phyloP scores from a whole-genome alignment of 2,329 filamentous ascomycete genomes.

The Echinosphaeria canescens region DNA sequence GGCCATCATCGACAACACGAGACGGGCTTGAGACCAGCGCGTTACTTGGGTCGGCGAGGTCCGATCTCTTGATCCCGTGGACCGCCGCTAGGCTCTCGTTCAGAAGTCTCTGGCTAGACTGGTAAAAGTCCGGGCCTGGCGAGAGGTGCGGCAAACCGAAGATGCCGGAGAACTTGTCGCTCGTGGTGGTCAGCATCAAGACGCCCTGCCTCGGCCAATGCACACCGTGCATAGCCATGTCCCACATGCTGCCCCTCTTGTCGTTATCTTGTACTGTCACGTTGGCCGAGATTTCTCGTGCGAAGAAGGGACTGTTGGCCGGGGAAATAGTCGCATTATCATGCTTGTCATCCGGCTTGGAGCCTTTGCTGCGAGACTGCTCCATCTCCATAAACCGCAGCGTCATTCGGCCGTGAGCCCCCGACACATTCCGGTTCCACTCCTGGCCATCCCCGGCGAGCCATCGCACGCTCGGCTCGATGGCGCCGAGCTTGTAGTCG shows the following conservation, averaged over 20 bases:
- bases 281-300: conserved; percentile 47
- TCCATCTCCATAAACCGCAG: conserved; percentile 26
- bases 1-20: no score
- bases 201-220: conserved; percentile 70
- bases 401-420: conserved; percentile 43
- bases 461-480: conserved; percentile 46
- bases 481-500: conserved; percentile 40
- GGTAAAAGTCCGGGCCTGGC: conserved; percentile 31
- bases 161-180: conserved; percentile 84
- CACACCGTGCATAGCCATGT: conserved; percentile 61
- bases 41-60: conserved; percentile 34
- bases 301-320: conserved; percentile 26
- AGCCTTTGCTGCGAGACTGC: conserved; percentile 1
- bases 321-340: no score
- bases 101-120: conserved; percentile 39
- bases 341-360: no score
- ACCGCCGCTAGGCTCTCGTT: conserved; percentile 49
- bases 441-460: conserved; percentile 24
- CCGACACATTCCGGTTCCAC: conserved; percentile 69
- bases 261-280: conserved; percentile 52
- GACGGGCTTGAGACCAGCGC: conserved; percentile 57
- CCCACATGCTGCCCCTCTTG: conserved; percentile 52
- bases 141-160: conserved; percentile 75
- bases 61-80: conserved; percentile 40
- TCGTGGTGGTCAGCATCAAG: conserved; percentile 70